A percentile compares a stretch with the other conserved stretches of the same genome.
phyloP scores from a whole-genome alignment of 345 rosid species.

The Chamaenerion angustifolium region DNA sequence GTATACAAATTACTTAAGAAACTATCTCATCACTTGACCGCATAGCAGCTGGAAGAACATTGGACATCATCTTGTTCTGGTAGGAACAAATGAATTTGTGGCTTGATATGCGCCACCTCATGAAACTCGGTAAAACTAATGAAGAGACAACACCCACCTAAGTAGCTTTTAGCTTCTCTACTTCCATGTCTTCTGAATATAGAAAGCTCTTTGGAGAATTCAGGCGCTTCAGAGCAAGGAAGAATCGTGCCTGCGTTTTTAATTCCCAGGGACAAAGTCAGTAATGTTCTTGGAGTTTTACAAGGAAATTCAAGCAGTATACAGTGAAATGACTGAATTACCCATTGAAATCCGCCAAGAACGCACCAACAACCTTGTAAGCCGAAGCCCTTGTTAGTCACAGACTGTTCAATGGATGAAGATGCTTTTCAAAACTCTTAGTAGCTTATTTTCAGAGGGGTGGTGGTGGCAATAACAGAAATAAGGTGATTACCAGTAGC shows the following conservation, averaged over 20 bases:
- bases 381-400: constrained; percentile 46
- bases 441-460: not conserved
- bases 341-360: constrained; percentile 71
- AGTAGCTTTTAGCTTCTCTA: constrained; percentile 17
- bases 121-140: too few relatives aligned
- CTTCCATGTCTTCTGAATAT: constrained; percentile 26
- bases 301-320: not conserved
- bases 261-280: not conserved
- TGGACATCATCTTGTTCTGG: too few relatives aligned
- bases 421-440: not conserved
- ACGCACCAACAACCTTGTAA: constrained; percentile 59
- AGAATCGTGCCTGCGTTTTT: constrained; percentile 48
- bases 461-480: not conserved
- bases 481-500: constrained; percentile 22
- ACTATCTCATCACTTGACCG: too few relatives aligned
- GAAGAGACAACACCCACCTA: not conserved
- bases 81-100: too few relatives aligned
- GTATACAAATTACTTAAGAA: too few relatives aligned
- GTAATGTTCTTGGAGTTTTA: not conserved
- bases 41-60: too few relatives aligned
- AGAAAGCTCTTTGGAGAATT: constrained; percentile 40
- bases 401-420: constrained; percentile 23
- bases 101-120: too few relatives aligned
- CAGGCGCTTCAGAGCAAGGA: constrained; percentile 40
- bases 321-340: constrained; percentile 16